Base-by-base conservation (phyloP, 1,284 basidiomycete species). In the Apiotrichum sp. region DNA sequence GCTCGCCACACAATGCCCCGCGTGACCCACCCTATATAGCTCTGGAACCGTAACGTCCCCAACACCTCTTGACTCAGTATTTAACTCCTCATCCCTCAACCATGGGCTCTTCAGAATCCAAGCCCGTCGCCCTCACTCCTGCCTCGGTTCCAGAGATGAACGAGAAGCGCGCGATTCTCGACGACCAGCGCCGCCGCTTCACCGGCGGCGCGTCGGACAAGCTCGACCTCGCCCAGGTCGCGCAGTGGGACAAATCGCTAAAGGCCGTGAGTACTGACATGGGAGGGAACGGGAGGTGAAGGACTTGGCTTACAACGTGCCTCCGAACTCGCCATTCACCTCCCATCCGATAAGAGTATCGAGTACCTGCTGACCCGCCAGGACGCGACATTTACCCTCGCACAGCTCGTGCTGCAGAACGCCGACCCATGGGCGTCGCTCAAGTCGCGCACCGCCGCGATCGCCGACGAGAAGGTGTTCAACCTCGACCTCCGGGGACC, bases 381-480 rank as follows among this genome's bases (percentile, higher is more conserved):
- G 73, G 67, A 73, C 53, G 81, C 87, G 13, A 87, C 87, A 71
- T 79, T 85, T 9, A 80, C 83, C 65, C 83, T 96, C 38, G 86
- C 90, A 6, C 85, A 89, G 58, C 87, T 89, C 14, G 83, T 95
- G 59, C 80, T 97, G 34, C 79, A 83, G 62, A 88, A 93, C 68
- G 79, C 81, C 43, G 81, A 90, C 74, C 84, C 93, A 57, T 79
- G 81, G 54, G 73, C 80, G 14, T 80, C 86, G 2, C 81, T 97
- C 49, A 79, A 81, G 46, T 83, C 82, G 39, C 86, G 90, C 52
- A 66, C 80, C 9, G 83, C 88, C 0, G 66, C 77, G 51, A 80
- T 90, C 53, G 78, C 81, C 9, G 87, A 90, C 68, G 77, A 80
- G 44, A 89, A 93, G 73, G 80, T 95, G 61, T 96, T 93, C 82